Evolutionary conservation across 108 stramenopile genomes (phyloP).

Genomic region (Skeletonema marinoi): DNA sequence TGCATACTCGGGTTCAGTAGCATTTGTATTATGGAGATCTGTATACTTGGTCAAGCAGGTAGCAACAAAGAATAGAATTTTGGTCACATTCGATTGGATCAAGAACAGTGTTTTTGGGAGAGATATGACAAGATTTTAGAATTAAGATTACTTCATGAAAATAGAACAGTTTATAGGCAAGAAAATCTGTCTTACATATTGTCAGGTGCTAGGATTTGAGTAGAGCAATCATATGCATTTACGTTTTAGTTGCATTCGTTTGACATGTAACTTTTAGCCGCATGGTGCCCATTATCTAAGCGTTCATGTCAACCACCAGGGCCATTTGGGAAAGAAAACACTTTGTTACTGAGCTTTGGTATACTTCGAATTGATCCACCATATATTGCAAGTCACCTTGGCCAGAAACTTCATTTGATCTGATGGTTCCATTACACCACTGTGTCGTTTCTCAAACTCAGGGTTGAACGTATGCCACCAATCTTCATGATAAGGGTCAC

Average conservation of each 20-base stretch:
- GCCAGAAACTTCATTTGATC: slow-evolving; percentile 22
- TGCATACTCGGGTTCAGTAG: slow-evolving; percentile 47
- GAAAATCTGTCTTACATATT: too few relatives aligned
- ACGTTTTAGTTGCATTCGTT: too few relatives aligned
- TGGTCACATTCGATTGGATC: slow-evolving; percentile 78
- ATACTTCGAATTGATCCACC: slow-evolving; percentile 19
- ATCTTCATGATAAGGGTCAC: slow-evolving; percentile 40
- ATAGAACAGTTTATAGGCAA: too few relatives aligned
- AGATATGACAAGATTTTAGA: slow-evolving; percentile 22
- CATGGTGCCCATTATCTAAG: too few relatives aligned
- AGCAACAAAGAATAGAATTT: slow-evolving; percentile 60
- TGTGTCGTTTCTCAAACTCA: not conserved
- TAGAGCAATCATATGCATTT: too few relatives aligned
- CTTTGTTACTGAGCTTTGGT: not conserved
- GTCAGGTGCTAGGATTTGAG: too few relatives aligned
- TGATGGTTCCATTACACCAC: not conserved
- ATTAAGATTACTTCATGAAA: too few relatives aligned
- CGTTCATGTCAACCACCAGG: too few relatives aligned
- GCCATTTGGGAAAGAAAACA: too few relatives aligned
- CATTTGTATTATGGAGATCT: slow-evolving; percentile 67
- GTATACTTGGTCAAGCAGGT: slow-evolving; percentile 81
- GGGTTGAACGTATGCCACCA: slow-evolving; percentile 18
- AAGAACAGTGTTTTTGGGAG: slow-evolving; percentile 66
- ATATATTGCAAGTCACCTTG: slow-evolving; percentile 34
- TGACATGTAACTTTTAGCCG: too few relatives aligned